phyloP scores from a whole-genome alignment of 768 basidiomycete species.

The Russula sp. region DNA sequence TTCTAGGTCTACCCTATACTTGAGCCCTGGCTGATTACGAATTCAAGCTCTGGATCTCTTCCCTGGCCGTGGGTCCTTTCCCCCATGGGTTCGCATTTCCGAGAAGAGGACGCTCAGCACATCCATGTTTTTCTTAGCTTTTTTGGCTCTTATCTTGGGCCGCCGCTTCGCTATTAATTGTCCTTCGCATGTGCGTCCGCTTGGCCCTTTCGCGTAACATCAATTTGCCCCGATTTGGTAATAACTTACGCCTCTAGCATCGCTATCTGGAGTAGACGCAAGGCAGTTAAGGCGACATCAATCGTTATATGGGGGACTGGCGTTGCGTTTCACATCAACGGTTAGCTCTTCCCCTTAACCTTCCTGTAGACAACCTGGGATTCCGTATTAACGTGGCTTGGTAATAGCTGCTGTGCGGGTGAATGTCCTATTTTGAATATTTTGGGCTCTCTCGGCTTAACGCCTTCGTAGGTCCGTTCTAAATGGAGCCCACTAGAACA shows the following conservation, averaged over 20 bases:
- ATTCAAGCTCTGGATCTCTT: not conserved
- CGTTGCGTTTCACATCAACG: constrained; percentile 4
- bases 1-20: not conserved
- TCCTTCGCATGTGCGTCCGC: constrained; percentile 19
- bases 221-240: not conserved
- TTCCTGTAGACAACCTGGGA: too few species aligned
- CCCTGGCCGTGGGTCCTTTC: constrained; percentile 2
- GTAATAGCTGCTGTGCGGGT: constrained; percentile 4
- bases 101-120: not conserved
- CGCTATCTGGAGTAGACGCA: constrained; percentile 10
- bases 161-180: constrained; percentile 10
- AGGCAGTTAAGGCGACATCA: not conserved
- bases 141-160: not conserved
- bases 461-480: not conserved
- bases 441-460: not conserved
- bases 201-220: not conserved
- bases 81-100: not conserved
- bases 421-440: not conserved
- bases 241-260: not conserved
- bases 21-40: not conserved
- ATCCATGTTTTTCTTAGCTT: not conserved
- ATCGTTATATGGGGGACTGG: not conserved
- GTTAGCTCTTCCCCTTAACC: not conserved
- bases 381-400: not conserved
- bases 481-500: not conserved